These are phyloP conservation scores for Boletus huronensis DNA, from an alignment of 768 basidiomycete species.

Conservation along the genomic window DNA sequence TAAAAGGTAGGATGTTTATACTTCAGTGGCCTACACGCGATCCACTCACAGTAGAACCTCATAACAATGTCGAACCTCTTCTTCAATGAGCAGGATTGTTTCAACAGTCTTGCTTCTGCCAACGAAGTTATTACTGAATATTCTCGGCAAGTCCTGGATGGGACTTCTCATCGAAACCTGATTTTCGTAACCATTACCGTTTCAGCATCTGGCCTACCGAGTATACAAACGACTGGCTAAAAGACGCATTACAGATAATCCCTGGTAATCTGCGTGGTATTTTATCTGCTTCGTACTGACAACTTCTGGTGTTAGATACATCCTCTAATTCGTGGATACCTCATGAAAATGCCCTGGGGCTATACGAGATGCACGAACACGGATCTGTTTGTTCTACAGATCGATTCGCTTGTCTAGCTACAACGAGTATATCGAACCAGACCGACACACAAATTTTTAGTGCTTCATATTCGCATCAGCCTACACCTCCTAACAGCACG, in stretches of 20 bases:
- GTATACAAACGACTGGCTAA: not conserved
- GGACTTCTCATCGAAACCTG: not conserved
- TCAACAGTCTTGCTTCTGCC: not conserved
- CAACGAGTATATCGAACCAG: not conserved
- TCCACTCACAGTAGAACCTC: not conserved
- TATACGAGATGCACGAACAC: not conserved
- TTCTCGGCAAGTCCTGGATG: not conserved
- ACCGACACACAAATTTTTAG: not conserved
- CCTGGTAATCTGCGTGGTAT: not conserved
- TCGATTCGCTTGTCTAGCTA: not conserved
- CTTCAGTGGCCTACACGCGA: not conserved
- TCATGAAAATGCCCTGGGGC: not conserved
- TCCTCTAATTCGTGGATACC: not conserved
- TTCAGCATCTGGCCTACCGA: not conserved
- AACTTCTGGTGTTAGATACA: not conserved
- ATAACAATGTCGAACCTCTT: not conserved
- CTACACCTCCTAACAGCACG: not conserved
- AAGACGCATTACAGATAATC: not conserved
- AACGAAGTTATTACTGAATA: not conserved
- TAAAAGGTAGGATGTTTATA: conserved; percentile 11
- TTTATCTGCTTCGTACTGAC: not conserved
- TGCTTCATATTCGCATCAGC: not conserved
- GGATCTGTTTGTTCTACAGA: not conserved
- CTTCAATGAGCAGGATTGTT: not conserved
- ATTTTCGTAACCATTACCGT: not conserved